phyloP scores from a whole-genome alignment of 768 basidiomycete species.

The Albatrellus ellisii region DNA sequence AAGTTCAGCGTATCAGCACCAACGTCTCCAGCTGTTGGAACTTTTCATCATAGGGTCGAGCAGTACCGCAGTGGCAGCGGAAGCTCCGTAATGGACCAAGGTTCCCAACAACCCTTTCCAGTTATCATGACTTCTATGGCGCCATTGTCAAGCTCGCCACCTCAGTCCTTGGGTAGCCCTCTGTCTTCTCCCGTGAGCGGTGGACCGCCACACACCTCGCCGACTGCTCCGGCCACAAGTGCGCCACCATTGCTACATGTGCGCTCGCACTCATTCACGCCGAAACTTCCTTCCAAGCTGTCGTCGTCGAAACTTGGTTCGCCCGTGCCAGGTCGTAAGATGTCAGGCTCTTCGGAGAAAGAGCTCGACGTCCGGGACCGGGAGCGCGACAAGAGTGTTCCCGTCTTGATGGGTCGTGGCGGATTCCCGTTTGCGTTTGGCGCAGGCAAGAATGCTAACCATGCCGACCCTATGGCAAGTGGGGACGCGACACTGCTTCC shows the following conservation, averaged over 20 bases:
- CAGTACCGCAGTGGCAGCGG: conserved; percentile 45
- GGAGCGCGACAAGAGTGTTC: background rate
- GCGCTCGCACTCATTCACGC: conserved; percentile 59
- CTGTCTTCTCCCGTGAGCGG: conserved; percentile 17
- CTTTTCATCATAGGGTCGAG: conserved; percentile 48
- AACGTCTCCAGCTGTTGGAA: conserved; percentile 27
- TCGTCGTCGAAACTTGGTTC: conserved; percentile 36
- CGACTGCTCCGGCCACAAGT: conserved; percentile 11
- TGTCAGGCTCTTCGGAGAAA: conserved; percentile 16
- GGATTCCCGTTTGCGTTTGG: conserved; percentile 22
- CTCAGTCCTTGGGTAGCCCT: conserved; percentile 18
- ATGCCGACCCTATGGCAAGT: conserved; percentile 11
- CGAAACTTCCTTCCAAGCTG: conserved; percentile 57
- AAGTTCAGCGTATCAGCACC: conserved; percentile 28
- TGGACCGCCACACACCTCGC: conserved; percentile 13
- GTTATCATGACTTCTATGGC: conserved; percentile 14
- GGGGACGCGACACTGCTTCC: conserved; percentile 31
- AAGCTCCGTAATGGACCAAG: conserved; percentile 14
- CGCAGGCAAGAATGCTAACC: conserved; percentile 8
- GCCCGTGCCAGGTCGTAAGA: conserved; percentile 37
- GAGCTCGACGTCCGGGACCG: conserved; percentile 1
- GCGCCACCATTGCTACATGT: conserved; percentile 27
- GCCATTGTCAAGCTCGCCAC: conserved; percentile 8
- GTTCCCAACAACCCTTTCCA: conserved; percentile 23
- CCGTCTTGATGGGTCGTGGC: conserved; percentile 7